phyloP scores from a whole-genome alignment of 1,284 basidiomycete genomes.

The Ceratobasidium sp. region DNA sequence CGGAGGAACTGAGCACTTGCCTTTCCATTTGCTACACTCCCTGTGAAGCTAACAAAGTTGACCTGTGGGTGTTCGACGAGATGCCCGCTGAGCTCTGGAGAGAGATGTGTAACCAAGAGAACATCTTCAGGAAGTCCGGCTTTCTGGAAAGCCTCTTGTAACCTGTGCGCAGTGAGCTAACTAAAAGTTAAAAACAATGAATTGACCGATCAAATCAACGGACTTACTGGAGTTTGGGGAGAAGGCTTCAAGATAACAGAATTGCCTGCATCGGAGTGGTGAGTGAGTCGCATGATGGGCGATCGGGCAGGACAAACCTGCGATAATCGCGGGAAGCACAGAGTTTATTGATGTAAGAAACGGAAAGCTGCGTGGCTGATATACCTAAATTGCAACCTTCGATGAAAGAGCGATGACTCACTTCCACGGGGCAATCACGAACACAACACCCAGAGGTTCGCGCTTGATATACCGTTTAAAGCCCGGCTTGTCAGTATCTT shows the following conservation, averaged over 20 bases:
- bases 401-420: constrained; percentile 58
- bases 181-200: not conserved
- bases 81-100: constrained; percentile 72
- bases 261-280: constrained; percentile 70
- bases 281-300: constrained; percentile 12
- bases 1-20: constrained; percentile 47
- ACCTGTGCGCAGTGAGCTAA: constrained; percentile 81
- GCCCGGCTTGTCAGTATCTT: constrained; percentile 83
- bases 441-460: constrained; percentile 87
- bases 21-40: constrained; percentile 72
- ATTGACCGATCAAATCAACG: constrained; percentile 3
- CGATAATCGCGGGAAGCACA: constrained; percentile 87
- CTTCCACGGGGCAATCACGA: constrained; percentile 94
- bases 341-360: constrained; percentile 92
- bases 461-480: constrained; percentile 87
- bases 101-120: constrained; percentile 85
- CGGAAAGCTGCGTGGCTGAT: constrained; percentile 73
- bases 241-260: constrained; percentile 93
- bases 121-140: constrained; percentile 85
- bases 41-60: constrained; percentile 91
- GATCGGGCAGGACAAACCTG: constrained; percentile 55
- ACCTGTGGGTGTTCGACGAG: constrained; percentile 78
- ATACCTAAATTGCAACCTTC: constrained; percentile 48
- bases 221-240: constrained; percentile 83
- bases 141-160: constrained; percentile 74